Base-by-base conservation (phyloP, 257 asterid species). In the Lithospermum erythrorhizon region DNA sequence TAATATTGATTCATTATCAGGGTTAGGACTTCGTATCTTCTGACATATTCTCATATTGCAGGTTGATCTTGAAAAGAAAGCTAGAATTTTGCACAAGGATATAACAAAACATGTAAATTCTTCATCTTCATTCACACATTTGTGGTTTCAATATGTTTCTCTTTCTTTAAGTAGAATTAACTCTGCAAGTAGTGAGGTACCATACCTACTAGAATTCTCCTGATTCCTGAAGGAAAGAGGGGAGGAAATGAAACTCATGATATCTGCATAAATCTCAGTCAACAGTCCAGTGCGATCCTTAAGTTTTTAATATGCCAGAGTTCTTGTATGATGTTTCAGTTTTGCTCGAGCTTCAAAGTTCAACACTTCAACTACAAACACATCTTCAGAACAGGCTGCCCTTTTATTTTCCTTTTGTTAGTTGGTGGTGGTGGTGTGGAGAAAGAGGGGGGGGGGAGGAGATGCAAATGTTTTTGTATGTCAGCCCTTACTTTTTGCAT, bases 31-130 rank as follows among this genome's bases (percentile, higher is more conserved):
- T 14, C 14, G 9, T 53, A 19, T n/a, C 10, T 8, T 18, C 20
- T 45, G 49, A 17, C 6, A 63, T 55, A 57, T 64, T 60, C 29
- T 60, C 6, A 66, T 67, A 64, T 68, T 68, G 45, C 89, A 90
- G 97, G 89, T 56, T 66, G 83, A 82, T 70, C 77, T 90, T 70
- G 81, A 87, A 75, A 61, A 76, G 82, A 87, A 82, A 72, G 95
- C 86, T 58, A 77, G 78, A 58, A 63, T 66, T 68, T 81, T 91
- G 70, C 98, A 87, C 61, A 73, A 68, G 83, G 95, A 91, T 73
- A 63, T 87, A 53, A 85, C 83, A 47, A 82, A 75, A 57, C 78
- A 83, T 80, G 98, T 90, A 79, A 18, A 81, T 21, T 57, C 58
- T 41, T 70, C 58, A 59, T 57, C 29, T 66, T 37, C 53, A 24